phyloP scores from a whole-genome alignment of 345 rosid species.

The Moringa oleifera region DNA sequence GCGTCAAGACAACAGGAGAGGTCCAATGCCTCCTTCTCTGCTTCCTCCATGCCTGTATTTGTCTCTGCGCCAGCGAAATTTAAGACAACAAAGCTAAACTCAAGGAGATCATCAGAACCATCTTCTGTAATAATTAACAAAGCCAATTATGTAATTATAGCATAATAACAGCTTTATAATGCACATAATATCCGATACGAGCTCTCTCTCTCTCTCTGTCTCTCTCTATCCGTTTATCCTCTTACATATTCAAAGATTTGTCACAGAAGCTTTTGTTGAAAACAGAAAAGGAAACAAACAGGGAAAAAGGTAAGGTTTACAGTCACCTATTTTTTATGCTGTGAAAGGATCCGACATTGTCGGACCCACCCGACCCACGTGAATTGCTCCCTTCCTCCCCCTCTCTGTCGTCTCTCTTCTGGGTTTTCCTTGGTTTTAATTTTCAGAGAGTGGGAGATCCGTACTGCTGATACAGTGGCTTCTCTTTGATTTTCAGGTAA shows the following conservation, averaged over 20 bases:
- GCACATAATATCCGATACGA: no score
- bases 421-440: not conserved
- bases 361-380: slow-evolving; percentile 24
- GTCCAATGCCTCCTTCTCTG: no score
- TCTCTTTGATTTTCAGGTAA: slow-evolving; percentile 7
- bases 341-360: slow-evolving; percentile 35
- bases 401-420: slow-evolving; percentile 11
- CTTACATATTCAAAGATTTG: not conserved
- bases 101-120: not conserved
- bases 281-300: not conserved
- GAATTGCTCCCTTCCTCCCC: slow-evolving; percentile 10
- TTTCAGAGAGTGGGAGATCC: slow-evolving; percentile 13
- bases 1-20: no score
- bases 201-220: not conserved
- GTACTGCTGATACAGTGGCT: not conserved
- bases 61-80: slow-evolving; percentile 3
- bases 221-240: not conserved
- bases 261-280: not conserved
- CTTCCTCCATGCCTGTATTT: no score
- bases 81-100: not conserved
- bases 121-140: no score
- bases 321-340: not conserved
- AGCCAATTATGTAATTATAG: no score
- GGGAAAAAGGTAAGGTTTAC: not conserved
- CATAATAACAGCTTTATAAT: no score